Evolutionary conservation across 495 filamentous ascomycete species (phyloP).

Genomic region (Saxophila tyrrhenica): DNA sequence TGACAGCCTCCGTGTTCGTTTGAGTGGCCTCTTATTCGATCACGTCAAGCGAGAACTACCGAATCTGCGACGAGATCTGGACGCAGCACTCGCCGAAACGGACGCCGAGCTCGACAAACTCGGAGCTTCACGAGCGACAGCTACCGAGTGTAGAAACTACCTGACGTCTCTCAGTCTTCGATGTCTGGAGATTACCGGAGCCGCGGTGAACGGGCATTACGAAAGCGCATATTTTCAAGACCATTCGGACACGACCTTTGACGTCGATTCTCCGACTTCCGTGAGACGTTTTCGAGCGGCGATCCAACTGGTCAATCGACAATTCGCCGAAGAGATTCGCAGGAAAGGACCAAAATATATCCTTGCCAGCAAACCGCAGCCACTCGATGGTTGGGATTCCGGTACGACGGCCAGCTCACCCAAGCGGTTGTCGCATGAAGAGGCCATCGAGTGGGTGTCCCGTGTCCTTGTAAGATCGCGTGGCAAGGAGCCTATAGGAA

Average conservation of each 20-base stretch:
- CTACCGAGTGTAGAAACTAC: slow-evolving; percentile 1
- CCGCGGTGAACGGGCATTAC: slow-evolving; percentile 46
- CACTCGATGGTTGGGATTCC: slow-evolving; percentile 2
- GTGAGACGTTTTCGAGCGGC: slow-evolving; percentile 47
- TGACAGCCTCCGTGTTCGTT: slow-evolving; percentile 19
- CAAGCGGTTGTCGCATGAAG: not conserved
- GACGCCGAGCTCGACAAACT: not conserved
- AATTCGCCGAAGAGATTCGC: slow-evolving; percentile 43
- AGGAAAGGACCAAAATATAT: slow-evolving; percentile 33
- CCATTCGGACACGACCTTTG: slow-evolving; percentile 24
- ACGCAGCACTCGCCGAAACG: not conserved
- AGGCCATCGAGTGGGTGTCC: slow-evolving; percentile 9
- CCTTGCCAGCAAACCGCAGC: not conserved
- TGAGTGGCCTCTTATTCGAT: slow-evolving; percentile 25
- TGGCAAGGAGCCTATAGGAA: slow-evolving; percentile 43
- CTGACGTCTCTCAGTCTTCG: slow-evolving; percentile 4
- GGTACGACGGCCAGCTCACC: not conserved
- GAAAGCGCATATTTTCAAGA: slow-evolving; percentile 43
- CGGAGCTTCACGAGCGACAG: slow-evolving; percentile 3
- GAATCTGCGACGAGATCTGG: slow-evolving; percentile 6
- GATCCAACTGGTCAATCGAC: slow-evolving; percentile 44
- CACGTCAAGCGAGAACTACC: slow-evolving; percentile 10
- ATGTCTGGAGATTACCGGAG: slow-evolving; percentile 32
- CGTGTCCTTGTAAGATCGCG: slow-evolving; percentile 22
- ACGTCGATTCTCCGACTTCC: slow-evolving; percentile 20